Evolutionary conservation across 164 flowering plant genomes (phyloP), one percentile per base, ranked within the genome.

Genomic region (Malania oleifera): DNA sequence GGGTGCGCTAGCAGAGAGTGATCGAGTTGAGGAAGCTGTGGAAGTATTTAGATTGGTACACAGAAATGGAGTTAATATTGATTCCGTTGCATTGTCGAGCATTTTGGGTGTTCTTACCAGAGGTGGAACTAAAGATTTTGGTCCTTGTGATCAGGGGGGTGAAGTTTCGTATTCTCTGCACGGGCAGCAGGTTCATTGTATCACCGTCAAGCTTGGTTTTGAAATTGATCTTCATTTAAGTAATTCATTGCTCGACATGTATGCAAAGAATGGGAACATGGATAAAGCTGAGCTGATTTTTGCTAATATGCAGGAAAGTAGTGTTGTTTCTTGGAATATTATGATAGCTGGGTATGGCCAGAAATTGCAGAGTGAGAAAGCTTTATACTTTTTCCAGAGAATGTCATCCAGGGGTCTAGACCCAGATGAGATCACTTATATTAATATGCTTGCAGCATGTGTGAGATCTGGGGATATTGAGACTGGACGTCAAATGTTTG

Each of bases 321-420:
- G 69, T 67, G 69, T 68, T 65, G 80, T 84, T 67, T 80, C 89
- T 14, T 87, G 87, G 87, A 87, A 87, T 69, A 64, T 87, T 50
- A 75, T 87, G 86, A 84, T 87, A 22, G 85, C 85, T 62, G 90
- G 95, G 35, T 87, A 73, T 78, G 90, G 86, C 29, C 71, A 72
- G 55, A 70, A 56, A 44, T 67, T 47, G 29, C 53, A 72, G 37
- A 63, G 56, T 45, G 63, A 70, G 38, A 84, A 68, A 61, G 85
- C 87, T 37, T 38, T 78, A 11, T 77, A 77, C 23, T 66, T 20
- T 59, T 44, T 87, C 62, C 59, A 74, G 15, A 69, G 67, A 61
- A 83, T 87, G 95, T 65, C 60, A 31, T 14, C 5, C 27, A 43
- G 24, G 52, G 85, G 89, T 56, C 78, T 78, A 63, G 77, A 81